Base-by-base conservation (phyloP, 495 filamentous ascomycete genomes). In the Clohesyomyces aquaticus region DNA sequence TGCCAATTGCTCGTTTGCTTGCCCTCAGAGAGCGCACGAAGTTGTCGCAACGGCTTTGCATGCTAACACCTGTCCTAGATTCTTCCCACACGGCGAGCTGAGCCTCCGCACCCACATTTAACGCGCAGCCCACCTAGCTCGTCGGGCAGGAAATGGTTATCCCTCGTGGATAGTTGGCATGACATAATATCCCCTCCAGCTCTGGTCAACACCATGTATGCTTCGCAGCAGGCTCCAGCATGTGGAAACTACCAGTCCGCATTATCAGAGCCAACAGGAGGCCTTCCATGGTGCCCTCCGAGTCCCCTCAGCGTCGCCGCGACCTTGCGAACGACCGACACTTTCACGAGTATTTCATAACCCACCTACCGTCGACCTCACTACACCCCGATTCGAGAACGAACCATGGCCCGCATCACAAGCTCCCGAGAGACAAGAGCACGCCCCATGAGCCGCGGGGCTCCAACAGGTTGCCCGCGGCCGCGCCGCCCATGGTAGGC, bases 291-390 rank as follows among this genome's bases (percentile, higher is more conserved):
- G 11, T 25, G 12, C 16, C 29, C 14, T 32, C 32, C 19, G 8
- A 6, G 14, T 32, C 41, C 52, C 10, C 12, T 60, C 49, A 35
- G 2, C 49, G 49, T 19, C 23, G 12, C 18, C 49, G 16, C 35
- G 18, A 38, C 28, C 42, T 8, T 16, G 18, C 45, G 29, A 21
- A 45, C 48, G 46, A 53, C 35, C 88, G 88, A 25, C 74, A 79
- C 63, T 98, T 97, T 77, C 91, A 95, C 77, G 90, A 94, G 65
- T 98, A 98, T 79, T 98, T 98, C 73, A 89, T 97, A 32, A 96
- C 94, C 4, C 89, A 97, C 74, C 82, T 98, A 0, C 94, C 94
- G 4, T 95, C 92, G 21, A 93, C 91, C 43, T 97, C 93, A 0
- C 81, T 97, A 14, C 90, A 96, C 69, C 93, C 94, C 10, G 94